Conservation (phyloP, 306 rosid genomes). For the Prunus mongolica region DNA sequence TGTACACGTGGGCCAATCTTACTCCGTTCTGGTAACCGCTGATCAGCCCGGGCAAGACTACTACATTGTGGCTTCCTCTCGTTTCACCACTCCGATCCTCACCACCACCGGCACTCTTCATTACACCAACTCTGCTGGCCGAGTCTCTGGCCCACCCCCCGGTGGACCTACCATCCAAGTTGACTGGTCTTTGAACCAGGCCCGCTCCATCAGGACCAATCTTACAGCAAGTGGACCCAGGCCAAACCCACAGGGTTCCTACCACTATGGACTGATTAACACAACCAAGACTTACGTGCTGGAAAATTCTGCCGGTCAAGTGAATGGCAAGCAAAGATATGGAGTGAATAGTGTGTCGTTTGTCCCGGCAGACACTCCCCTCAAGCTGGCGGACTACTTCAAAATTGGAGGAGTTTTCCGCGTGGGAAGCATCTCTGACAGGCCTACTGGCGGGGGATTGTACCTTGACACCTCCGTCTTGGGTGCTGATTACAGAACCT, state of each 20-base stretch:
- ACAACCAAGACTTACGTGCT: slow-evolving; percentile 63
- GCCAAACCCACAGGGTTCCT: slow-evolving; percentile 98
- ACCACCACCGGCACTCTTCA: slow-evolving; percentile 73
- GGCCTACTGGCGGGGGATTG: slow-evolving; percentile 81
- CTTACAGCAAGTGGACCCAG: slow-evolving; percentile 98
- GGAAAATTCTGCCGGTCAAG: slow-evolving; percentile 66
- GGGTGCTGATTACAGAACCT: slow-evolving; percentile 77
- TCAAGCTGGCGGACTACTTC: slow-evolving; percentile 89
- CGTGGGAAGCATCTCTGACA: slow-evolving; percentile 70
- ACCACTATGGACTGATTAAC: slow-evolving; percentile 82
- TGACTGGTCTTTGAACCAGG: slow-evolving; percentile 98
- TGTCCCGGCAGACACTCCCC: slow-evolving; percentile 83
- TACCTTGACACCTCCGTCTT: slow-evolving; percentile 85
- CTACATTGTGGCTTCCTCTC: slow-evolving; percentile 67
- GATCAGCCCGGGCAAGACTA: slow-evolving; percentile 89
- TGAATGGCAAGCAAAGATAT: slow-evolving; percentile 77
- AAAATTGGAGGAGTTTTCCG: slow-evolving; percentile 75
- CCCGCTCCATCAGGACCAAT: slow-evolving; percentile 95
- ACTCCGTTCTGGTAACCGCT: slow-evolving; percentile 76
- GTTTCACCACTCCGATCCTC: slow-evolving; percentile 56
- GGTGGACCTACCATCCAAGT: slow-evolving; percentile 99
- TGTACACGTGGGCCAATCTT: slow-evolving; percentile 88
- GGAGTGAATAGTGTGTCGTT: slow-evolving; percentile 88
- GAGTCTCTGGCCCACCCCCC: slow-evolving; percentile 77
- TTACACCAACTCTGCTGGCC: slow-evolving; percentile 76